Conservation (phyloP, 2,329 filamentous ascomycete genomes). For the Mycosphaerella arachidis region DNA sequence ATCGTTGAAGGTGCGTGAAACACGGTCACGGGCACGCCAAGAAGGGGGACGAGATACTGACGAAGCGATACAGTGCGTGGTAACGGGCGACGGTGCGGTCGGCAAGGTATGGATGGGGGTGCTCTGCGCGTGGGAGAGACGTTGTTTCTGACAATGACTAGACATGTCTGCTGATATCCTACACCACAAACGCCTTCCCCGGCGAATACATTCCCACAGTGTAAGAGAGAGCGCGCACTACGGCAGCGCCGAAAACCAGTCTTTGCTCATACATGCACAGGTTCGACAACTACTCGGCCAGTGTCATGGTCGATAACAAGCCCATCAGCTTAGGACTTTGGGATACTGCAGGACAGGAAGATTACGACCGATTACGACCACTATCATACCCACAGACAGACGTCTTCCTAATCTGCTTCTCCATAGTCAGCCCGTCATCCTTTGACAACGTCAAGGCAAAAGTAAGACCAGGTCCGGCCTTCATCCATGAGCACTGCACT, state of each 20-base stretch:
- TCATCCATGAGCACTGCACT: slow-evolving; percentile 5
- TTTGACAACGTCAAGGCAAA: slow-evolving; percentile 99
- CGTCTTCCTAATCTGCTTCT: slow-evolving; percentile 97
- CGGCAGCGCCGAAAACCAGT: not conserved
- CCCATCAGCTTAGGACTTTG: slow-evolving; percentile 94
- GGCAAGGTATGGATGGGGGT: slow-evolving; percentile 69
- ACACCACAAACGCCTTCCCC: slow-evolving; percentile 99
- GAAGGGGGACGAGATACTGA: slow-evolving; percentile 10
- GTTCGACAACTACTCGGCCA: slow-evolving; percentile 98
- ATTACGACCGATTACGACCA: slow-evolving; percentile 91
- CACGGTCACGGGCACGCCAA: not conserved
- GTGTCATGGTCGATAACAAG: slow-evolving; percentile 98
- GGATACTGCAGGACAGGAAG: slow-evolving; percentile 98
- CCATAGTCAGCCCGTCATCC: slow-evolving; percentile 92
- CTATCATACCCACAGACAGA: slow-evolving; percentile 98
- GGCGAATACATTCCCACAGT: slow-evolving; percentile 99
- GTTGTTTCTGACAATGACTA: slow-evolving; percentile 39
- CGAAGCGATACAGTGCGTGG: slow-evolving; percentile 61
- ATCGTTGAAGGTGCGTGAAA: slow-evolving; percentile 71
- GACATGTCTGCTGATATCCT: slow-evolving; percentile 99
- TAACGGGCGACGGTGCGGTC: slow-evolving; percentile 98
- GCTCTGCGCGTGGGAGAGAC: not conserved
- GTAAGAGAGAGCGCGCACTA: slow-evolving; percentile 49
- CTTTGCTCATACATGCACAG: slow-evolving; percentile 43
- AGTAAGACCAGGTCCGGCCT: slow-evolving; percentile 51